phyloP scores from a whole-genome alignment of 1,284 basidiomycete species.

The Leccinum colubrinum region DNA sequence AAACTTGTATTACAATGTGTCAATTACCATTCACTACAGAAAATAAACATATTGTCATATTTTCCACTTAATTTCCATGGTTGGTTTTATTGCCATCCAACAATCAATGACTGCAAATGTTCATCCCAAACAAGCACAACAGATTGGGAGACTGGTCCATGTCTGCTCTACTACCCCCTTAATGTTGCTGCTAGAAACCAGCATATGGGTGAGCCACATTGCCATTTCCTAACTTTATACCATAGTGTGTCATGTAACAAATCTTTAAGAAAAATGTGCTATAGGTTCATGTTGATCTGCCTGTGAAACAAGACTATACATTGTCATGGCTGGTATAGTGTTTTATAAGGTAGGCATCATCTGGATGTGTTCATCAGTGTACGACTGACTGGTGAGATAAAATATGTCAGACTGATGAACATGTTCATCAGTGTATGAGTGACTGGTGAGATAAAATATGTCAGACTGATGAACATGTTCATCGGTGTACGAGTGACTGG shows the following conservation, averaged over 20 bases:
- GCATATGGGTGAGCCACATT: not conserved
- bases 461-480: too few species aligned
- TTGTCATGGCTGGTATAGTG: not conserved
- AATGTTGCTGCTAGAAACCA: not conserved
- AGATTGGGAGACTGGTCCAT: not conserved
- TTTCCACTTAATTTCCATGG: not conserved
- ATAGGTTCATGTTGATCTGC: not conserved
- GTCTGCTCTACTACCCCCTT: not conserved
- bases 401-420: too few species aligned
- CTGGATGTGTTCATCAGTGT: too few species aligned
- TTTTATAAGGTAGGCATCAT: not conserved
- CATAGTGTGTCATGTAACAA: not conserved
- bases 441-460: too few species aligned
- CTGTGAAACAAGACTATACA: not conserved
- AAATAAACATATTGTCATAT: not conserved
- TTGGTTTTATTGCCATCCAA: not conserved
- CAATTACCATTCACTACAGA: not conserved
- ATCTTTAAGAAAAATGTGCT: not conserved
- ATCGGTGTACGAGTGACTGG: too few species aligned
- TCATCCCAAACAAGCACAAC: not conserved
- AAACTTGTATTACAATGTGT: not conserved
- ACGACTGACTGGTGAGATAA: too few species aligned
- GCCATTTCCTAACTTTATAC: not conserved
- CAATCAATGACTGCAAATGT: not conserved
- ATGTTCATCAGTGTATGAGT: too few species aligned